Evolutionary conservation across 805 yeast species (phyloP), one percentile per base, ranked within the genome.

Genomic region (Monosporozyma solicola): DNA sequence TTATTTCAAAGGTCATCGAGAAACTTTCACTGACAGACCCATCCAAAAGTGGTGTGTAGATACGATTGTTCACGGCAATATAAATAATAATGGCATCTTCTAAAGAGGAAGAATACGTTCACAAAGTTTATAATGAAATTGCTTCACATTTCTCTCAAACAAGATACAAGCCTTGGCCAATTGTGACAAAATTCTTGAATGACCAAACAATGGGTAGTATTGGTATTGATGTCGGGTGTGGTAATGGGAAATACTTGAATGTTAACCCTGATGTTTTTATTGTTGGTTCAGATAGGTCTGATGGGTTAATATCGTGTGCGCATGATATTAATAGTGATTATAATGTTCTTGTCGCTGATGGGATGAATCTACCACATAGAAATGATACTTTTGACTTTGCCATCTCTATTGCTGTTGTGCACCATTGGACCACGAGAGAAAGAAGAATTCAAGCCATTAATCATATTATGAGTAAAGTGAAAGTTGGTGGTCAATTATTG

Each of bases 191-290:
- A 55, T 94, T 85, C 63, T 69, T 94, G 47, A 63, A 60, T 10
- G 59, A 68, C 1, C 78, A 80, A 60, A 54, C 65, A 0, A 70
- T 71, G 5, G 85, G 88, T 45, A 71, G 84, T 1, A 56, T 92
- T 0, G 99, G 99, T 1, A 74, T 90, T 31, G 99, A 94, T 70
- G 88, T 92, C 22, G 99, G 99, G 0, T 92, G 98, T 68, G 99
- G 99, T 3, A 94, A 94, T 66, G 99, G 99, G 2, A 94, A 94
- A 65, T 94, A 94, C 65, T 67, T 92, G 43, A 78, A 78, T 1
- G 78, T 90, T 11, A 91, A 92, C 67, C 73, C 77, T 8, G 75
- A 85, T 47, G 67, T 92, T 3, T 84, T 67, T 61, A 76, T 91
- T 31, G 66, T 92, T 16, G 98, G 97, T 0, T 74, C 80, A 27